phyloP scores from a whole-genome alignment of 805 yeast genomes.

The Wickerhamomyces silvicola region DNA sequence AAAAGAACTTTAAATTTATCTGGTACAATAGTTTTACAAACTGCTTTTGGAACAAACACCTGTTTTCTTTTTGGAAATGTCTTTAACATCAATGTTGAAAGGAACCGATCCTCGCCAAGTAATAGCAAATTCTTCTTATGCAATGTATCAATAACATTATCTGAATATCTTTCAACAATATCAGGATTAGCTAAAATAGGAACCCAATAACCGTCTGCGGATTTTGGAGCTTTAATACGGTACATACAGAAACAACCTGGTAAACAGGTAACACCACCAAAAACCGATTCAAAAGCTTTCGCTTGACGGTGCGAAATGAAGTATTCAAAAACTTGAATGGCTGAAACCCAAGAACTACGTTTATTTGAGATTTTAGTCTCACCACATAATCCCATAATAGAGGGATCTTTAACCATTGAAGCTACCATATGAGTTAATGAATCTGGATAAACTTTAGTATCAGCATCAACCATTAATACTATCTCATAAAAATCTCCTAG shows the following conservation, averaged over 20 bases:
- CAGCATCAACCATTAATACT: conserved; percentile 92
- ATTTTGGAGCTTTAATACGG: conserved; percentile 85
- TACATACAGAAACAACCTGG: conserved; percentile 96
- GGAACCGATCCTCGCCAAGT: conserved; percentile 85
- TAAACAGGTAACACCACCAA: conserved; percentile 90
- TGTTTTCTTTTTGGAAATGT: conserved; percentile 89
- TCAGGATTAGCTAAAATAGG: conserved; percentile 91
- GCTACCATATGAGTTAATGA: conserved; percentile 86
- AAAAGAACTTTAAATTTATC: conserved; percentile 68
- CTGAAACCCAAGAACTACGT: conserved; percentile 79
- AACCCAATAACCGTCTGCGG: conserved; percentile 77
- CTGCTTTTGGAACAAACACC: conserved; percentile 83
- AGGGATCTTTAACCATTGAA: conserved; percentile 80
- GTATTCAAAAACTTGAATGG: conserved; percentile 90
- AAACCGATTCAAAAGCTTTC: conserved; percentile 90
- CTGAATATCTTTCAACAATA: conserved; percentile 86
- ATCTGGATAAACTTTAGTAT: conserved; percentile 83
- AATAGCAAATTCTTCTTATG: conserved; percentile 81
- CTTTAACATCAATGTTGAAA: conserved; percentile 77
- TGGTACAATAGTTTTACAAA: conserved; percentile 89
- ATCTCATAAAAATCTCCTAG: conserved; percentile 80
- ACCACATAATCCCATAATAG: conserved; percentile 89
- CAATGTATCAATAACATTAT: conserved; percentile 74
- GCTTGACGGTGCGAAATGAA: conserved; percentile 92
- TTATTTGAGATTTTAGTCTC: conserved; percentile 90